These are phyloP conservation scores for Batkoa obscura DNA, from an alignment of 371 early-diverging fungal species.

Conservation along the genomic window DNA sequence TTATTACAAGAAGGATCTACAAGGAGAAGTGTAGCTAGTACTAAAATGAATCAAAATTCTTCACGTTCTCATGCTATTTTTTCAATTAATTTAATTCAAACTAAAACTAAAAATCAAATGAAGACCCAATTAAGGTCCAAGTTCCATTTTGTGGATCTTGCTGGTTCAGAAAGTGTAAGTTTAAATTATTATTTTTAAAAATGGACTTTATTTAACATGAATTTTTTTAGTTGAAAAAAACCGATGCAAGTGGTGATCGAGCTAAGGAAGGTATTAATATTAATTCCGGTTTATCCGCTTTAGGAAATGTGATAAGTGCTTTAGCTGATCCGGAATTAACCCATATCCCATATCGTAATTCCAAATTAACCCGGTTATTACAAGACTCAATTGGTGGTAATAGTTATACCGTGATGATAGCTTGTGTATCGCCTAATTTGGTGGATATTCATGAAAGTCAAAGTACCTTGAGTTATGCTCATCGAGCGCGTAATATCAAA, in stretches of 20 bases:
- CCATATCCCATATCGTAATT: conserved; percentile 92
- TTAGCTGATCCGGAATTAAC: conserved; percentile 66
- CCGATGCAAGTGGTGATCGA: conserved; percentile 82
- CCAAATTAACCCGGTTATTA: conserved; percentile 94
- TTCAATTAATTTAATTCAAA: conserved; percentile 30
- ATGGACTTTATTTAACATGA: neutral
- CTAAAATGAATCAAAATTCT: conserved; percentile 89
- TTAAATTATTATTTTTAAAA: no score
- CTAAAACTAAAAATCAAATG: neutral
- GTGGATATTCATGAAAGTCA: conserved; percentile 72
- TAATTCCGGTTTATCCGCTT: conserved; percentile 87
- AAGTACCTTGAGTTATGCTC: conserved; percentile 84
- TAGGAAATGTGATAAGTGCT: conserved; percentile 98
- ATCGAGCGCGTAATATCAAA: conserved; percentile 63
- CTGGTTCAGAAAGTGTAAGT: conserved; percentile 67
- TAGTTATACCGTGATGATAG: conserved; percentile 75
- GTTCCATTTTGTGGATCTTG: conserved; percentile 92
- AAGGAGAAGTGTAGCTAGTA: conserved; percentile 82
- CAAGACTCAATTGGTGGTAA: conserved; percentile 97
- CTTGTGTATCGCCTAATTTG: conserved; percentile 71
- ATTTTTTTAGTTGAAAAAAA: conserved; percentile 55
- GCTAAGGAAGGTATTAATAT: conserved; percentile 96
- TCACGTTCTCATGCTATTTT: conserved; percentile 98
- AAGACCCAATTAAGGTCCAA: conserved; percentile 33
- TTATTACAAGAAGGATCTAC: conserved; percentile 36